Evolutionary conservation across 805 yeast species (phyloP), one percentile per base, ranked within the genome.

Genomic region (Spathaspora gorwiae): DNA sequence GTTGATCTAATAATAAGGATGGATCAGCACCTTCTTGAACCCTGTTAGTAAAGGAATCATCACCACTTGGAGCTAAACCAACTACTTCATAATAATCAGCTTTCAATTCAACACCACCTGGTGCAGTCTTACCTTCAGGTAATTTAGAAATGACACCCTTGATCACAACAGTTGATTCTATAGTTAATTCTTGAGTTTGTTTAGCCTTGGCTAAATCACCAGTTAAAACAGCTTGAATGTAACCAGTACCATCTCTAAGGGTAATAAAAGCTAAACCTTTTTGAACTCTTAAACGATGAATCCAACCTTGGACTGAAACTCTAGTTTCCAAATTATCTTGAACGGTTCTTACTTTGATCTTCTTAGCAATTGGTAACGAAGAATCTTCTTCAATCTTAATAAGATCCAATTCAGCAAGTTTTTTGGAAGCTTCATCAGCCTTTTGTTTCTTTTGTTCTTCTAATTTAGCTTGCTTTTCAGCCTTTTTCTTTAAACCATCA

Each of bases 111-210:
- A 92, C 95, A 50, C 96, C 96, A 52, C 98, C 98, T 47, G 97
- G 97, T 8, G 99, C 99, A 54, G 85, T 75, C 67, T 94, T 90
- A 51, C 99, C 99, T 65, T 89, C 97, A 46, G 98, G 98, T 40
- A 95, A 75, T 57, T 84, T 80, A 65, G 79, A 78, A 50, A 94
- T 74, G 26, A 80, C 79, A 69, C 99, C 99, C 62, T 78, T 86
- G 47, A 94, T 69, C 41, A 82, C 64, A 30, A 95, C 76, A 12
- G 96, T 84, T 13, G 96, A 78, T 73, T 94, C 99, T 55, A 92
- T 70, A 9, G 99, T 92, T 61, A 95, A 77, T 47, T 84, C 85
- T 56, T 77, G 72, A 37, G 98, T 90, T 66, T 80, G 83, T 68
- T 85, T 82, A 40, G 97, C 96, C 61, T 84, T 81, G 49, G 98